Percentiles rank a stretch among this genome's conserved stretches.
These are phyloP conservation scores for Maudiozyma barnettii DNA, from an alignment of 805 yeast genomes.

Conservation along the genomic window DNA sequence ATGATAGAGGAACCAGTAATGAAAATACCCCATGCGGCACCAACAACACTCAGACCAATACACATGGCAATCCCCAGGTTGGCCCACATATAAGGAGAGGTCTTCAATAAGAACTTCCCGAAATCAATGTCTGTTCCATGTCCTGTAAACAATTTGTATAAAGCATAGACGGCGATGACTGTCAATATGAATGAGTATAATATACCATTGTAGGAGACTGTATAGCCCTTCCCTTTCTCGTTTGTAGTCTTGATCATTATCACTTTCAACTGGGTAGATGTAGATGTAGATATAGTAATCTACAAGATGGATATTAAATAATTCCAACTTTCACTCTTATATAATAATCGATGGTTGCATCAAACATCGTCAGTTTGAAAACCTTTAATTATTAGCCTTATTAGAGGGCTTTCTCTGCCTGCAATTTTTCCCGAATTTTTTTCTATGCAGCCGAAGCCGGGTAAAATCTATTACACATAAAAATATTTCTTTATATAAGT, in stretches of 20 bases:
- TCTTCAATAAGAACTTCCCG: conserved; percentile 73
- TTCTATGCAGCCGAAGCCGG: no score
- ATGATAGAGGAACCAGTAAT: conserved; percentile 88
- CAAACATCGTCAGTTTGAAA: no score
- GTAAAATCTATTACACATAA: no score
- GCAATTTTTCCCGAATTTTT: no score
- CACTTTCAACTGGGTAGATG: not conserved
- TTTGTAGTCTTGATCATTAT: conserved; percentile 1
- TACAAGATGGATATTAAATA: no score
- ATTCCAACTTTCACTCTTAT: no score
- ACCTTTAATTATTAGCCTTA: no score
- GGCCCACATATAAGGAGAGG: conserved; percentile 98
- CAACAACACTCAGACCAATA: conserved; percentile 89
- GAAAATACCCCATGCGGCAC: conserved; percentile 99
- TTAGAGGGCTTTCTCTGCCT: no score
- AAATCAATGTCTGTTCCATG: conserved; percentile 87
- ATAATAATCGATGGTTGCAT: no score
- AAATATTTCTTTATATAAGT: no score
- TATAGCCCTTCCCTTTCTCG: conserved; percentile 2
- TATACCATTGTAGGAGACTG: conserved; percentile 13
- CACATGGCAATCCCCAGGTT: conserved; percentile 79
- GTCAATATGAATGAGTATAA: conserved; percentile 16
- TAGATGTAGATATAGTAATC: not conserved
- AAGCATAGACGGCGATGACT: conserved; percentile 19
- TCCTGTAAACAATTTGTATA: conserved; percentile 62